phyloP scores from a whole-genome alignment of 306 rosid genomes.

The Astragalus glycyphyllos region DNA sequence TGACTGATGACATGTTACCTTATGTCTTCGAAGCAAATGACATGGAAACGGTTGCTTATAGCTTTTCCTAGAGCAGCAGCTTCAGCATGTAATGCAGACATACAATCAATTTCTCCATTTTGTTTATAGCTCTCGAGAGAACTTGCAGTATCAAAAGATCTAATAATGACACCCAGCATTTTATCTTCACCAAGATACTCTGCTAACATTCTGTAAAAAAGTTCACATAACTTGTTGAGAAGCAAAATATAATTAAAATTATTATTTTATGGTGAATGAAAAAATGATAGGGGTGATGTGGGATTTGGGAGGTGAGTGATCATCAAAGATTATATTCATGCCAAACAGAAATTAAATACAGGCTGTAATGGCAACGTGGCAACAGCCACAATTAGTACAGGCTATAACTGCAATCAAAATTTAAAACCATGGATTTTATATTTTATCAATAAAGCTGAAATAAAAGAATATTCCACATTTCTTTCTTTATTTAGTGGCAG shows the following conservation, averaged over 20 bases:
- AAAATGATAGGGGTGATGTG: background rate
- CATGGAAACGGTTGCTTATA: constrained; percentile 51
- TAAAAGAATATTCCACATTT: background rate
- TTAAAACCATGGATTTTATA: background rate
- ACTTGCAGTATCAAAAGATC: constrained; percentile 51
- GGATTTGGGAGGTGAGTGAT: background rate
- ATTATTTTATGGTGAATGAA: background rate
- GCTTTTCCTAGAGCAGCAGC: constrained; percentile 51
- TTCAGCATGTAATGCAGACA: constrained; percentile 50
- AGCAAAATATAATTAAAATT: background rate
- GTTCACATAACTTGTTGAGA: constrained; percentile 18
- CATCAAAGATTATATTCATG: background rate
- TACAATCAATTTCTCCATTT: constrained; percentile 52
- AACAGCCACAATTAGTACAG: background rate
- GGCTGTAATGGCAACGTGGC: background rate
- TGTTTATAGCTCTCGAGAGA: constrained; percentile 53
- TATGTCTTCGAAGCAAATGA: constrained; percentile 59
- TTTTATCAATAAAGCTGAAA: background rate
- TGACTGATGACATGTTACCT: constrained; percentile 47
- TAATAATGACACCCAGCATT: constrained; percentile 65
- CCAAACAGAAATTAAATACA: background rate
- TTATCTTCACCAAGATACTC: constrained; percentile 70
- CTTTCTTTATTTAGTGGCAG: background rate
- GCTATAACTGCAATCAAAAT: background rate
- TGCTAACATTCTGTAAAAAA: constrained; percentile 57